Evolutionary conservation across 2,329 filamentous ascomycete genomes (phyloP), one percentile per base, ranked within the genome.

Genomic region (Sporothrix sp.): DNA sequence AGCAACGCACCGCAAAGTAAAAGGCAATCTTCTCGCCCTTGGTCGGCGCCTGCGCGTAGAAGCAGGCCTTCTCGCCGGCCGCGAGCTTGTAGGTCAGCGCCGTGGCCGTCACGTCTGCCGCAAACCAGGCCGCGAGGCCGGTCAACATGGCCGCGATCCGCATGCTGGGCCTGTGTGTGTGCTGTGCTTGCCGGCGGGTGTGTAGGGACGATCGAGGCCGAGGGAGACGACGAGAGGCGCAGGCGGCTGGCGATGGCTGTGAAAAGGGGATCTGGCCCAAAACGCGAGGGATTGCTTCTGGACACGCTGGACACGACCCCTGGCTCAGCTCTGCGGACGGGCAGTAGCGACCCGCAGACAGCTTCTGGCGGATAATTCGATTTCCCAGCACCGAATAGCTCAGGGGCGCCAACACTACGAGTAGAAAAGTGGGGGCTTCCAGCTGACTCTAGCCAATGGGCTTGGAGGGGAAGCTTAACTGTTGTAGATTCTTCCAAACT

Each of bases 31-130:
- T 98, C 62, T 86, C 81, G 60, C 84, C 84, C 65, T 79, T 77
- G 65, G 85, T 79, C 57, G 89, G 81, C 50, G 91, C 84, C 59
- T 81, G 73, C 52, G 87, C 79, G 67, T 86, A 96, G 79, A 98
- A 98, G 74, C 93, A 98, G 54, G 93, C 88, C 70, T 87, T 89
- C 75, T 97, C 93, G 72, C 94, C 87, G 46, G 93, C 86, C 48
- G 76, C 71, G 42, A 98, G 76, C 70, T 90, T 87, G 75, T 96
- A 98, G 43, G 93, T 98, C 64, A 98, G 76, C 36, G 93, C 90
- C 4, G 93, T 98, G 33, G 88, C 89, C 49, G 85, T 82, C 48
- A 84, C 85, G 54, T 85, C 72, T 54, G 84, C 82, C 52, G 81
- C 71, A 57, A 87, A 68, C 62, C 76, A 81, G 71, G 85, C 85